Conservation (phyloP, 768 basidiomycete species). For the Pleurotus platypus region DNA sequence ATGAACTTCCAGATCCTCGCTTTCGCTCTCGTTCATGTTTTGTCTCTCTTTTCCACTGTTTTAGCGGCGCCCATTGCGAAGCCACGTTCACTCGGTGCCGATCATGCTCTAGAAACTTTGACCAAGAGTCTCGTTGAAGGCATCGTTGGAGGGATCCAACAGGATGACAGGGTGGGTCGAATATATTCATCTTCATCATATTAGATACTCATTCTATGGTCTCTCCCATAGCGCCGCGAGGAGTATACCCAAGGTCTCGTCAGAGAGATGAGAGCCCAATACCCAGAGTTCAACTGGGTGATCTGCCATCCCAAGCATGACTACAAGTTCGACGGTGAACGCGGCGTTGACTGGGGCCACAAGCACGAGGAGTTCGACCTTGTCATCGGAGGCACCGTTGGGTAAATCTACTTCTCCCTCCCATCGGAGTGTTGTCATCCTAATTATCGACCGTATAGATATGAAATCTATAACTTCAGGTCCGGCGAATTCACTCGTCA, state of each 20-base stretch:
- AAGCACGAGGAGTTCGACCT: background rate
- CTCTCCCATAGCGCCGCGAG: background rate
- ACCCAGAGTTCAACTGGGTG: background rate
- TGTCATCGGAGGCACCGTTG: background rate
- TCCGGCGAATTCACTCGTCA: constrained; percentile 6
- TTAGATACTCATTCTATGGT: background rate
- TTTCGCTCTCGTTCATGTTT: no score
- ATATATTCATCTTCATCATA: background rate
- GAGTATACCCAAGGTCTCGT: background rate
- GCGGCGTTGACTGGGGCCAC: background rate
- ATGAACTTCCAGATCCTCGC: no score
- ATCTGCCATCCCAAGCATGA: background rate
- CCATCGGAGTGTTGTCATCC: background rate
- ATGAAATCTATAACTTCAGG: constrained; percentile 1
- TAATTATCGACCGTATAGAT: background rate
- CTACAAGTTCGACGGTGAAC: background rate
- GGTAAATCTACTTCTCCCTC: background rate
- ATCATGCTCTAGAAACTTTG: background rate
- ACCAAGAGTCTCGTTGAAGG: background rate
- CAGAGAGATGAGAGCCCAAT: background rate
- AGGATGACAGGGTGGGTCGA: background rate
- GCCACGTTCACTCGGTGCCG: background rate
- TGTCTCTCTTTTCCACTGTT: no score
- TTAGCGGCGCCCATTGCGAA: no score
- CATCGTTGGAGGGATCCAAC: background rate